phyloP scores from a whole-genome alignment of 768 basidiomycete genomes.

The Cystofilobasidium macerans region DNA sequence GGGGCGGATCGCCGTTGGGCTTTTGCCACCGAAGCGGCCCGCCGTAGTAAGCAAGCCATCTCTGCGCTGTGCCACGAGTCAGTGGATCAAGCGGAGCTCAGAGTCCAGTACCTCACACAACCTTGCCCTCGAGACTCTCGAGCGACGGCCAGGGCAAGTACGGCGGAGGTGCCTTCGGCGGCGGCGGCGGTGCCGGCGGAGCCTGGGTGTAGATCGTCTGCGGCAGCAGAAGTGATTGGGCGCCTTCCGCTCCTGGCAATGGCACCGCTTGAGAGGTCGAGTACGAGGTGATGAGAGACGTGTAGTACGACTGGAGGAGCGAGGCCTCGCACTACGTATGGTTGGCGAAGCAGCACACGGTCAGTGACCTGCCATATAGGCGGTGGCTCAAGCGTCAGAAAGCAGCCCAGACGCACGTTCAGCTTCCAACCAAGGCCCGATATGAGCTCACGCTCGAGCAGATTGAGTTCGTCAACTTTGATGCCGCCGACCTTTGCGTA shows the following conservation, averaged over 20 bases:
- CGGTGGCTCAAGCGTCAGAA: too few species aligned
- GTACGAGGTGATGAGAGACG: constrained; percentile 81
- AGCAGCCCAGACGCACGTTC: constrained; percentile 52
- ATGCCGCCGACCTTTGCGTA: constrained; percentile 97
- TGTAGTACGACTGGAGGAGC: constrained; percentile 82
- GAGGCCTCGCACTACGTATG: constrained; percentile 69
- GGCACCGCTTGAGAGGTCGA: constrained; percentile 22
- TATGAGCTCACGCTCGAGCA: constrained; percentile 89
- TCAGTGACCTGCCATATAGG: too few species aligned
- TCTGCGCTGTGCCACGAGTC: too few species aligned
- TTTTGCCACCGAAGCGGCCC: too few species aligned
- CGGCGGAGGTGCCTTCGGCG: constrained; percentile 1
- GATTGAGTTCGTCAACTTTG: constrained; percentile 76
- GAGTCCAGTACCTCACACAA: neutral
- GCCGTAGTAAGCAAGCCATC: too few species aligned
- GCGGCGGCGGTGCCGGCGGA: neutral
- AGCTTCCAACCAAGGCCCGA: constrained; percentile 85
- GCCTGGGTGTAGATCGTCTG: constrained; percentile 8
- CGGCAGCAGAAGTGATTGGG: too few species aligned
- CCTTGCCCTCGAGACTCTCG: neutral
- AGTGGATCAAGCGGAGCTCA: too few species aligned
- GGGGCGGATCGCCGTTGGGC: too few species aligned
- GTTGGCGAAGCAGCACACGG: too few species aligned
- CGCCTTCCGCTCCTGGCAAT: neutral
- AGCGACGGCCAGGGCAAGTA: constrained; percentile 17